Base-by-base conservation (phyloP, 1,284 basidiomycete genomes). In the Austroboletus novae-zelandiae region DNA sequence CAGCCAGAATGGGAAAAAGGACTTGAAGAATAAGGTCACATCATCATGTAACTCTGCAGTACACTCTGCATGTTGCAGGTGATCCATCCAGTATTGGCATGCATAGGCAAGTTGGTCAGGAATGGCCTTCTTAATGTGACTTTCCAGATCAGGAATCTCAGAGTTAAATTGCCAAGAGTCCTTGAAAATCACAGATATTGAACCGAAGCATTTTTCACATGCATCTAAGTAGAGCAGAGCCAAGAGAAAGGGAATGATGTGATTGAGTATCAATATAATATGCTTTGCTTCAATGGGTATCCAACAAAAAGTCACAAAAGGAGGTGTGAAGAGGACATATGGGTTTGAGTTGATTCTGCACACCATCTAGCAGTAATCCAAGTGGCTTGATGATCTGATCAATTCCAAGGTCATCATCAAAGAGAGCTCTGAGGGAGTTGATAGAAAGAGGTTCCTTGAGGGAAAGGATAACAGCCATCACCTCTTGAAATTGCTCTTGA, bases 181-280 rank as follows among this genome's bases (percentile, higher is more conserved):
- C n/a, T 40, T 32, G 7, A 46, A n/a, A 29, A 25, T 40, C 20
- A 25, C 37, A 46, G 34, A 48, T 48, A n/a, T 48, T 48, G 41
- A 44, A 48, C 20, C 2, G 30, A 6, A 48, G 41, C 41, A 43
- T 29, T 2, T 9, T 11, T 17, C 18, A 23, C 47, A 48, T 48
- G 27, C 47, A 48, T 18, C 1, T 1, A 14, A 48, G 47, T 23
- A 23, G 20, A 23, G 20, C 20, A 23, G 20, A 23, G 20, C 20
- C 20, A 23, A 23, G 20, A 23, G 20, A 23, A 23, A 23, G 20
- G 20, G 20, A 23, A 2, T 23, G 20, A 23, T 23, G 20, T 9
- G 44, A 13, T 13, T 30, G 30, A 1, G 41, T 29, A 4, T 11
- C 7, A 34, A 3, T 29, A 27, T 45, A 15, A 9, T 46, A 50